Base-by-base conservation (phyloP, 495 filamentous ascomycete genomes). In the Hypoxylon fuscum region DNA sequence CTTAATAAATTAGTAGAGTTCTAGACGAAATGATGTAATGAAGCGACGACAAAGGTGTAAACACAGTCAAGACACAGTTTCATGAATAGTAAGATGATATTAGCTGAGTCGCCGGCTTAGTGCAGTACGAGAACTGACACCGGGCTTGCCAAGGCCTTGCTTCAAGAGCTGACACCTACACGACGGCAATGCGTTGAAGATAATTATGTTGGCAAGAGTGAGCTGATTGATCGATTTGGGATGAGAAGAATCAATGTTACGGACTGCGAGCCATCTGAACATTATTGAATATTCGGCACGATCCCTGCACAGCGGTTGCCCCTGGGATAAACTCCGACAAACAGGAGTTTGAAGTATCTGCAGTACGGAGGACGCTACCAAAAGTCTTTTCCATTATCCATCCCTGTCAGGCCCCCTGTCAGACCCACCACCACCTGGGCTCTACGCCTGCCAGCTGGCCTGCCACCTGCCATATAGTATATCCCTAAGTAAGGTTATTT, bases 21-120 rank as follows among this genome's bases (percentile, higher is more conserved):
- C 62, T 55, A 60, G 55, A 60, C 51, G 32, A 11, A 31, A 56
- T 66, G 62, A 66, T 66, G 62, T 60, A 66, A 61, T 66, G 52
- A 48, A 47, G 29, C 25, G 34, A 60, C 18, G 9, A 31, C 38
- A 21, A 22, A n/a, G n/a, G n/a, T n/a, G n/a, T n/a, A n/a, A n/a
- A n/a, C n/a, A n/a, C n/a, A n/a, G n/a, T n/a, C n/a, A n/a, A n/a
- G n/a, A n/a, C n/a, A n/a, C n/a, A n/a, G n/a, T n/a, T n/a, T n/a
- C n/a, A n/a, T n/a, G n/a, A n/a, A n/a, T 23, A 40, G 11, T 47
- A 38, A 29, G 41, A 55, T 43, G 35, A 37, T 50, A n/a, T n/a
- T n/a, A 54, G 49, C 58, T 48, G 42, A 53, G 49, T 43, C 55
- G 49, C 45, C 23, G 40, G 22, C 12, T 20, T 27, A 35, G 32